Percentiles rank a stretch among this genome's conserved stretches.
Conservation (phyloP, 2,329 filamentous ascomycete genomes). For the Phialophora tarda region DNA sequence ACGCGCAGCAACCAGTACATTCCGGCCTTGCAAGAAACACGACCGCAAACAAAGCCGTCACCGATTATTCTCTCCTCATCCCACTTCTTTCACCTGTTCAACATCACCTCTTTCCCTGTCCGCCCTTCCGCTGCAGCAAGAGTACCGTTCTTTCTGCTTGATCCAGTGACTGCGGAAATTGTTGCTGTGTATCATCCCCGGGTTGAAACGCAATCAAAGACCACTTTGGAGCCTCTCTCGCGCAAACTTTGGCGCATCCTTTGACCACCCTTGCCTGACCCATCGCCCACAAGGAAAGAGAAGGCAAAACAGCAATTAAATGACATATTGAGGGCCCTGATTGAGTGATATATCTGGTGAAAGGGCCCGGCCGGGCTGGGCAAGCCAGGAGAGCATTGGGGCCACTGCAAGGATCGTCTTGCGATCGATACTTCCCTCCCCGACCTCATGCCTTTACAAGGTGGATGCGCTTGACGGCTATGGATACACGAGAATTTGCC, state of each 20-base stretch:
- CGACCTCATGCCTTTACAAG: constrained; percentile 21
- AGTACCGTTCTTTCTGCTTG: not conserved
- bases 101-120: not conserved
- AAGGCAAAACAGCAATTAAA: constrained; percentile 12
- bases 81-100: not conserved
- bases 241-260: constrained; percentile 30
- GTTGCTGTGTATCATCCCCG: not conserved
- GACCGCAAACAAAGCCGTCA: not conserved
- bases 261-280: constrained; percentile 9
- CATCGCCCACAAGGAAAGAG: constrained; percentile 1
- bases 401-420: constrained; percentile 17
- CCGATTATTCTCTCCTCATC: not conserved
- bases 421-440: not conserved
- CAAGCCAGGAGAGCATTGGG: constrained; percentile 26
- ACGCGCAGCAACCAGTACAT: not conserved
- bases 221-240: constrained; percentile 6
- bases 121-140: not conserved
- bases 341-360: constrained; percentile 22
- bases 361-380: constrained; percentile 32
- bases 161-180: not conserved
- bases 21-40: not conserved
- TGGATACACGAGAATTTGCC: constrained; percentile 53
- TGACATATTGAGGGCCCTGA: constrained; percentile 24
- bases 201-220: not conserved
- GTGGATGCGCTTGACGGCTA: constrained; percentile 21